A percentile compares a stretch with the other conserved stretches of the same genome.
Evolutionary conservation across 768 basidiomycete genomes (phyloP).

Genomic region (Mrakia gelida): DNA sequence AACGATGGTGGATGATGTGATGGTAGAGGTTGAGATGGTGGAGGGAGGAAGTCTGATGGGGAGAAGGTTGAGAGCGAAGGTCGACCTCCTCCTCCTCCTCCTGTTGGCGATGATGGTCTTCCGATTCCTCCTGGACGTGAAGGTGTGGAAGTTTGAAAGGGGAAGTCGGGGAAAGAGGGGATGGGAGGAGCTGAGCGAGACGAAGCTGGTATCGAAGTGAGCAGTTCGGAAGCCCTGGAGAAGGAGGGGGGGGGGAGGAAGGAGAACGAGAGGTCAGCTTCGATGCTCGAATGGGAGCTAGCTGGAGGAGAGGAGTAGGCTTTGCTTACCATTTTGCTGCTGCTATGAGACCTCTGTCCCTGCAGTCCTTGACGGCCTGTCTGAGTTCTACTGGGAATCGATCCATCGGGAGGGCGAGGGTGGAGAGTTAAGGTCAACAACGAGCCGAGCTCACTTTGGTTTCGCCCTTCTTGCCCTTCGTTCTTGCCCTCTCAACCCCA

Average conservation of each 20-base stretch:
- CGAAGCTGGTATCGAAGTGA: constrained; percentile 11
- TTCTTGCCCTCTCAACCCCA: too few species aligned
- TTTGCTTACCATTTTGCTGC: constrained; percentile 33
- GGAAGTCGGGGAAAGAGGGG: constrained; percentile 1
- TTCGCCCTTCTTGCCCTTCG: too few species aligned
- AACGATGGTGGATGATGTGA: constrained; percentile 5
- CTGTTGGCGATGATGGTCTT: background rate
- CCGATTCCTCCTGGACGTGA: constrained; percentile 10
- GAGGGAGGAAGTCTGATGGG: constrained; percentile 27
- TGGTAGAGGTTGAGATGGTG: constrained; percentile 1
- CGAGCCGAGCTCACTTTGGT: background rate
- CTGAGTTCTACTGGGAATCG: constrained; percentile 26
- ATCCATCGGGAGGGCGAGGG: constrained; percentile 10
- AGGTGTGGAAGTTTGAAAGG: constrained; percentile 26
- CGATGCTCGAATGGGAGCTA: background rate
- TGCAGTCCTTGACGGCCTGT: constrained; percentile 30
- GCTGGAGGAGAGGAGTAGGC: background rate
- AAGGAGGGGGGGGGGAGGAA: constrained; percentile 1
- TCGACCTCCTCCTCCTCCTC: constrained; percentile 9
- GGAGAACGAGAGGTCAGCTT: background rate
- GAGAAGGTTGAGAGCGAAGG: constrained; percentile 29
- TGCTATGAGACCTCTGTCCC: constrained; percentile 28
- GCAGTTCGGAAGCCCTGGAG: constrained; percentile 24
- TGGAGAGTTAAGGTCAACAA: background rate
- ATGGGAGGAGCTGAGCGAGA: background rate